Evolutionary conservation across 2,329 filamentous ascomycete species (phyloP).

Genomic region (Tolypocladium ovalisporum): DNA sequence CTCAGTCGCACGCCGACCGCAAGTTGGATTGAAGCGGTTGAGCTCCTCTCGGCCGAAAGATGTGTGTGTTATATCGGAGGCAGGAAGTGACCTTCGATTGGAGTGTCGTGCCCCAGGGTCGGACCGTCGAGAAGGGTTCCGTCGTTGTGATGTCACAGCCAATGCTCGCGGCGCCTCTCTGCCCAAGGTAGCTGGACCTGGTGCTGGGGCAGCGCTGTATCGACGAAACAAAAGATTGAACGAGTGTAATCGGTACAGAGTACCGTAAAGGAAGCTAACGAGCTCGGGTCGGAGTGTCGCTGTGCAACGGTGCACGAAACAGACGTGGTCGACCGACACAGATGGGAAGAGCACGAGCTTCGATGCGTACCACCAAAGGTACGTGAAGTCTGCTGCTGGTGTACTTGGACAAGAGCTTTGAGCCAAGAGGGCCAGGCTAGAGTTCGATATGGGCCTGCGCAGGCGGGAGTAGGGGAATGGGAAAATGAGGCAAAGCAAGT

Average conservation of each 20-base stretch:
- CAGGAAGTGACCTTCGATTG: not conserved
- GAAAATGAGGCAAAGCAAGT: not conserved
- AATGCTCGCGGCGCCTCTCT: not conserved
- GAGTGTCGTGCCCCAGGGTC: not conserved
- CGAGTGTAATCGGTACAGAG: constrained; percentile 6
- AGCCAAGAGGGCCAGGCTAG: not conserved
- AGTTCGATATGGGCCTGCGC: not conserved
- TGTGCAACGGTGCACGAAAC: not conserved
- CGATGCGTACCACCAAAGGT: not conserved
- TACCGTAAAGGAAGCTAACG: not conserved
- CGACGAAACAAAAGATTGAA: not conserved
- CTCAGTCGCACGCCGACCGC: not conserved
- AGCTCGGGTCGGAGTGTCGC: not conserved
- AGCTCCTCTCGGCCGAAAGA: not conserved
- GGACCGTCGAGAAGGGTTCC: not conserved
- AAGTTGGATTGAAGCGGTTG: not conserved
- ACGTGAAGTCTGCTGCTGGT: not conserved
- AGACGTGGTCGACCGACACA: not conserved
- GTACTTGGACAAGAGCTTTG: not conserved
- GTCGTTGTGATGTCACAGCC: not conserved
- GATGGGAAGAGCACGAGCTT: not conserved
- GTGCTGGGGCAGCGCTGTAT: constrained; percentile 6
- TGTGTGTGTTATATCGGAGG: not conserved
- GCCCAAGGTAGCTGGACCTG: not conserved
- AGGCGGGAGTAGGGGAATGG: not conserved